A percentile compares a stretch with the other conserved stretches of the same genome.
Conservation (phyloP, 1,284 basidiomycete genomes). For the Sanguinoderma infundibulare region DNA sequence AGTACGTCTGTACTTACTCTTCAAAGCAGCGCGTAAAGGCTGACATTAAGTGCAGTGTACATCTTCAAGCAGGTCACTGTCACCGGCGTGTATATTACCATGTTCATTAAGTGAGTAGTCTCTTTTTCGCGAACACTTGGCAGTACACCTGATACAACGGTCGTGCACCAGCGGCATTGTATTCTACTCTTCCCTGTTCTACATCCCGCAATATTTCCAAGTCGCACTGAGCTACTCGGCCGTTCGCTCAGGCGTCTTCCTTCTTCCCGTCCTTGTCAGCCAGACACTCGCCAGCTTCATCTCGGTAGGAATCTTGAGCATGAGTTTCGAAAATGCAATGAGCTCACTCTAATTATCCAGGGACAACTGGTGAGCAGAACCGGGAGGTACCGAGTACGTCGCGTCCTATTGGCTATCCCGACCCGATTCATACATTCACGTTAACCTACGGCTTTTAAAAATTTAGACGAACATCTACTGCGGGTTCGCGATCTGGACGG, state of each 20-base stretch:
- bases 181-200: slow-evolving; percentile 64
- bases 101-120: slow-evolving; percentile 61
- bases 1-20: slow-evolving; percentile 43
- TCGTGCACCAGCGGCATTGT: slow-evolving; percentile 56
- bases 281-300: slow-evolving; percentile 63
- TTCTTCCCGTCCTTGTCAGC: slow-evolving; percentile 67
- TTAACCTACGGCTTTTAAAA: too few species aligned
- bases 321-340: background rate
- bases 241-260: slow-evolving; percentile 62
- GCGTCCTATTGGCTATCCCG: background rate
- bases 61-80: slow-evolving; percentile 79
- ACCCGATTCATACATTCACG: too few species aligned
- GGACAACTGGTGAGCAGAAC: slow-evolving; percentile 69
- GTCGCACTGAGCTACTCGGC: slow-evolving; percentile 68
- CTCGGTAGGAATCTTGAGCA: slow-evolving; percentile 42
- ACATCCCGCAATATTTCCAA: slow-evolving; percentile 80
- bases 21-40: too few species aligned
- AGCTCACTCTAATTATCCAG: slow-evolving; percentile 35
- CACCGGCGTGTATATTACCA: slow-evolving; percentile 67
- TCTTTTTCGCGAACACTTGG: too few species aligned
- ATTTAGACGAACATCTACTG: slow-evolving; percentile 60
- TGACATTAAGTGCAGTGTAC: slow-evolving; percentile 48
- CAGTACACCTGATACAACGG: too few species aligned
- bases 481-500: slow-evolving; percentile 73
- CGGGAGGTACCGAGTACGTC: slow-evolving; percentile 62